Evolutionary conservation across 2,329 filamentous ascomycete genomes (phyloP), one percentile per base, ranked within the genome.

Genomic region (Alternaria sp.): DNA sequence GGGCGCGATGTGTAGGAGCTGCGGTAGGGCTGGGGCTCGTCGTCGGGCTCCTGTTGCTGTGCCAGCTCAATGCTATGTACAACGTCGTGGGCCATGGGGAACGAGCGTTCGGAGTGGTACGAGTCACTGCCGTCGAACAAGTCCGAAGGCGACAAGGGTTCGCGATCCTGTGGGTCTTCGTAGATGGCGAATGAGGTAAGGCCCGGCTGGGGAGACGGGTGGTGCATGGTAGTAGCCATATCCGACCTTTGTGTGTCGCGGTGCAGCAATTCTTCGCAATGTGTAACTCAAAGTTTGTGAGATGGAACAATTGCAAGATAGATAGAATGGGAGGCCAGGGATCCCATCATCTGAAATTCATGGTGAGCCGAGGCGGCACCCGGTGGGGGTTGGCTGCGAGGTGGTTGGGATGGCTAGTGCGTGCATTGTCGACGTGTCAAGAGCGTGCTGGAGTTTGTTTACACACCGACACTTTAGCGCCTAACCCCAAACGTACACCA

Each of bases 1-100:
- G 75, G 72, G 12, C 72, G 67, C 17, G 76, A 74, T 17, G 77
- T 78, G 65, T 78, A 78, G 9, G 77, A 74, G 67, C 70, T 71
- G 45, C 66, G 70, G 59, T 79, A 77, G 47, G 75, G 75, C 50
- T 72, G 67, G 12, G 71, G 71, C 32, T 73, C 72, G 45, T 69
- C 67, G 17, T 67, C 61, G 25, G 63, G 53, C 30, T 63, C 61
- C 43, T 59, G 62, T 30, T 73, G 73, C 17, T 72, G 73, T 40
- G 36, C 36, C 25, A 63, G 65, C 61, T 79, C 78, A 32, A 79
- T 74, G 66, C 68, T 77, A 5, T 73, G 60, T 10, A 77, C 64
- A 8, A 71, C 67, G 21, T 77, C 73, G 64, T 79, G 76, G 21
- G 70, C 65, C 15, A 62, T 66, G 9, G 70, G 64, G 25, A 75